A percentile compares a stretch with the other conserved stretches of the same genome.
Evolutionary conservation across 495 filamentous ascomycete genomes (phyloP).

Genomic region (Penicillium soppii): DNA sequence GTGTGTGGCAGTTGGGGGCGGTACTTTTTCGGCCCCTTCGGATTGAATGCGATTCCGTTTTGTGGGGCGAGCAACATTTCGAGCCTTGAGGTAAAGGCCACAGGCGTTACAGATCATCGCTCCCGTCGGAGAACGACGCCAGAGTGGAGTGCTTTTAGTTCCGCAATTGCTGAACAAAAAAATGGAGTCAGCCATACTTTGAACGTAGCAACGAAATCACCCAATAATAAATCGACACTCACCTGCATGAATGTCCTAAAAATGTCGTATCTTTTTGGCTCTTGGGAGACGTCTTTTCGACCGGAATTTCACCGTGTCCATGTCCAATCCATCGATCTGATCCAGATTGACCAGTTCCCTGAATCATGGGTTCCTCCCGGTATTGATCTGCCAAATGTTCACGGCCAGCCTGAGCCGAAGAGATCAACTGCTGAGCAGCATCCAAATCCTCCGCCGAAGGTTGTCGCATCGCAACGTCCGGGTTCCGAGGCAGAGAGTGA

Average conservation of each 20-base stretch:
- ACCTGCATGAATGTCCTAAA: conserved; percentile 58
- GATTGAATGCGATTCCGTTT: conserved; percentile 67
- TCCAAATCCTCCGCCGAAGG: conserved; percentile 47
- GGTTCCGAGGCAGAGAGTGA: conserved; percentile 36
- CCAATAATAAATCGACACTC: conserved; percentile 11
- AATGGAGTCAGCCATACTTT: conserved; percentile 18
- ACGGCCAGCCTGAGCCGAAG: conserved; percentile 44
- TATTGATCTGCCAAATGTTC: conserved; percentile 36
- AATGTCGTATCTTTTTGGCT: conserved; percentile 41
- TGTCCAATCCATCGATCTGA: conserved; percentile 10
- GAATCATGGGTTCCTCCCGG: conserved; percentile 19
- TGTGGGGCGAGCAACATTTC: conserved; percentile 84
- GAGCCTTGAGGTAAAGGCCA: conserved; percentile 89
- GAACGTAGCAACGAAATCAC: background rate
- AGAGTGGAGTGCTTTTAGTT: conserved; percentile 90
- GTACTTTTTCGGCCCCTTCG: conserved; percentile 28
- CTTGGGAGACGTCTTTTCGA: conserved; percentile 34
- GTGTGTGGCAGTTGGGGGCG: conserved; percentile 8
- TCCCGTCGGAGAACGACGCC: conserved; percentile 89
- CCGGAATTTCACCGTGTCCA: conserved; percentile 10
- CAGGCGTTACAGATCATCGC: conserved; percentile 98
- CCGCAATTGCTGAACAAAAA: conserved; percentile 75
- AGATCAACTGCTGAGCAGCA: conserved; percentile 47
- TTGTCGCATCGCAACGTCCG: conserved; percentile 36
- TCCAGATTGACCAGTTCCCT: conserved; percentile 5